A percentile compares a stretch with the other conserved stretches of the same genome.
Conservation (phyloP, 106 monocot species). For the Iris macrosiphon region DNA sequence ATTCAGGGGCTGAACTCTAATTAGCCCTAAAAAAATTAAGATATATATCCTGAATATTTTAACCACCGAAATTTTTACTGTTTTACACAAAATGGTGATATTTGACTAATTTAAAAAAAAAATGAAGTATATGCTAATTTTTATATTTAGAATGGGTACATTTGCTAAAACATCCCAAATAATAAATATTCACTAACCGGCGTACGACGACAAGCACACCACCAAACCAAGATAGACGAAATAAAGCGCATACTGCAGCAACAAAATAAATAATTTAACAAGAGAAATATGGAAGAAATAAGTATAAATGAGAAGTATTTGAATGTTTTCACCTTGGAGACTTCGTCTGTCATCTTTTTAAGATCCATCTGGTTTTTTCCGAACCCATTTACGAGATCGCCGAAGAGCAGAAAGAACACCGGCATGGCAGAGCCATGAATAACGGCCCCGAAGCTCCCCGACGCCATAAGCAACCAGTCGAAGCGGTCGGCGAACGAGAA, state of each 20-base stretch:
- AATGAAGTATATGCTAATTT: too few species aligned
- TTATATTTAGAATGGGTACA: too few species aligned
- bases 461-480: conserved; percentile 69
- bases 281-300: conserved; percentile 5
- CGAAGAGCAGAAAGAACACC: conserved; percentile 94
- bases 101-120: too few species aligned
- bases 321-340: conserved; percentile 60
- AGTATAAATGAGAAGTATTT: not conserved
- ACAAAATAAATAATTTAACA: conserved; percentile 1
- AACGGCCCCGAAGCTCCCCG: conserved; percentile 78
- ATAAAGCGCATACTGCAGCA: conserved; percentile 76
- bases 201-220: conserved; percentile 92
- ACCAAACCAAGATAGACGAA: conserved; percentile 94
- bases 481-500: conserved; percentile 84
- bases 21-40: too few species aligned
- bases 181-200: too few species aligned
- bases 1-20: too few species aligned
- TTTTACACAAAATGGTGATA: too few species aligned
- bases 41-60: too few species aligned
- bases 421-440: conserved; percentile 98
- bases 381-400: conserved; percentile 93
- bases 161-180: too few species aligned
- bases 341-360: conserved; percentile 71
- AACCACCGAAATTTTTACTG: too few species aligned
- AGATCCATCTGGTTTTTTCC: conserved; percentile 90